A percentile compares a stretch with the other conserved stretches of the same genome.
phyloP scores from a whole-genome alignment of 179 eudicot genomes.

The Camellia oleifera region DNA sequence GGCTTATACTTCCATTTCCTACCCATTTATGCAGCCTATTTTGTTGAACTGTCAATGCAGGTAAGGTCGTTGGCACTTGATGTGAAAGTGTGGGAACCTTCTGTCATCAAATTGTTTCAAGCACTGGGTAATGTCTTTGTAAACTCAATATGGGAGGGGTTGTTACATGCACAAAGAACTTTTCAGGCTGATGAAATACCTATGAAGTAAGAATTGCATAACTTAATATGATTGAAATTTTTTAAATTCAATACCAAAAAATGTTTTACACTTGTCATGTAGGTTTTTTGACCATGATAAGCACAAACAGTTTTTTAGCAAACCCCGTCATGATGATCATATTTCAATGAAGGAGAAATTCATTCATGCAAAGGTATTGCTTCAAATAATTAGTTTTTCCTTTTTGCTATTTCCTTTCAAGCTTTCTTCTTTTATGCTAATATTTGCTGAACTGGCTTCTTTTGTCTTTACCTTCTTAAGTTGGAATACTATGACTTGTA shows the following conservation, averaged over 20 bases:
- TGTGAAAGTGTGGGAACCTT: slow-evolving; percentile 94
- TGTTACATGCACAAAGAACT: slow-evolving; percentile 54
- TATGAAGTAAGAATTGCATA: slow-evolving; percentile 46
- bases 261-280: slow-evolving; percentile 20
- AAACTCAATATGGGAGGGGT: slow-evolving; percentile 86
- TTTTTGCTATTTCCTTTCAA: neutral
- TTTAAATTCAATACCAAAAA: slow-evolving; percentile 5
- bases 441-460: neutral
- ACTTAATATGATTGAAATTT: slow-evolving; percentile 4
- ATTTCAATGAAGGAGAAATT: slow-evolving; percentile 74
- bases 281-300: slow-evolving; percentile 66
- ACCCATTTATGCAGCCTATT: slow-evolving; percentile 3
- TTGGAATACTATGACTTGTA: neutral
- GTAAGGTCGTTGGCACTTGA: slow-evolving; percentile 84
- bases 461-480: neutral
- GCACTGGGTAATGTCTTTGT: slow-evolving; percentile 76
- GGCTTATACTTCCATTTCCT: no score
- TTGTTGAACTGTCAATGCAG: slow-evolving; percentile 33
- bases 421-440: neutral
- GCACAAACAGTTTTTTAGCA: slow-evolving; percentile 67
- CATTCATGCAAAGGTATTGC: slow-evolving; percentile 84
- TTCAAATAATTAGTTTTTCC: neutral
- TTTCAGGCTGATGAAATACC: slow-evolving; percentile 64
- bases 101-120: slow-evolving; percentile 74
- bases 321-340: slow-evolving; percentile 59